A percentile compares a stretch with the other conserved stretches of the same genome.
These are phyloP conservation scores for Suillus americanus DNA, from an alignment of 768 basidiomycete genomes.

Conservation along the genomic window DNA sequence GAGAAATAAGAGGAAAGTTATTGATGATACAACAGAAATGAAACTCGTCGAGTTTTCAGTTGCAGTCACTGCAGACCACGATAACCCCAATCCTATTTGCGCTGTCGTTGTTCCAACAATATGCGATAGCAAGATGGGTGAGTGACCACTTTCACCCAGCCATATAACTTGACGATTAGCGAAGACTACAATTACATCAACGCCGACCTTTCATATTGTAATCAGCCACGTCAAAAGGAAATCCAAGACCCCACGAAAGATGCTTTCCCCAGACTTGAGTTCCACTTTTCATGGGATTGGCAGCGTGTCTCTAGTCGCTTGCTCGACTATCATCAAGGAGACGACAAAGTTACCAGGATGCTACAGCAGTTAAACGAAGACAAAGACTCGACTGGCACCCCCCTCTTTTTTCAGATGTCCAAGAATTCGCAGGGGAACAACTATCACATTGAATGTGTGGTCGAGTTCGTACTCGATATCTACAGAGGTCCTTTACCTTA, in stretches of 20 bases:
- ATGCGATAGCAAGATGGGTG: background rate
- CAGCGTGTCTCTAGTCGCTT: background rate
- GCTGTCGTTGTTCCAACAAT: background rate
- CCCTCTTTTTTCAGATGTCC: background rate
- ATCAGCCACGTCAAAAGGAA: too few relatives aligned
- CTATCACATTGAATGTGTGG: background rate
- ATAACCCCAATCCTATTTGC: background rate
- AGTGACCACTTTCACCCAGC: background rate
- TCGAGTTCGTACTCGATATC: background rate
- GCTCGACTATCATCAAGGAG: background rate
- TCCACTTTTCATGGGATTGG: rapidly evolving
- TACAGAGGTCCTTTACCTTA: background rate
- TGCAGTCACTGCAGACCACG: background rate
- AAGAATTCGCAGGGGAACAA: background rate
- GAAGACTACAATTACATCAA: rapidly evolving
- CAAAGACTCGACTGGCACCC: background rate
- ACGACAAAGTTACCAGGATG: background rate
- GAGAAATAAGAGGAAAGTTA: background rate
- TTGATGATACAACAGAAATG: background rate
- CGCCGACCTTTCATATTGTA: background rate
- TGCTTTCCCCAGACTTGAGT: background rate
- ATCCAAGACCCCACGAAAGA: too few relatives aligned
- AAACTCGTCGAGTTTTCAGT: background rate
- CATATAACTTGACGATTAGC: background rate
- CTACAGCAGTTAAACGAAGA: background rate